Evolutionary conservation across 2,329 filamentous ascomycete genomes (phyloP).

Genomic region (Calonectria montana): DNA sequence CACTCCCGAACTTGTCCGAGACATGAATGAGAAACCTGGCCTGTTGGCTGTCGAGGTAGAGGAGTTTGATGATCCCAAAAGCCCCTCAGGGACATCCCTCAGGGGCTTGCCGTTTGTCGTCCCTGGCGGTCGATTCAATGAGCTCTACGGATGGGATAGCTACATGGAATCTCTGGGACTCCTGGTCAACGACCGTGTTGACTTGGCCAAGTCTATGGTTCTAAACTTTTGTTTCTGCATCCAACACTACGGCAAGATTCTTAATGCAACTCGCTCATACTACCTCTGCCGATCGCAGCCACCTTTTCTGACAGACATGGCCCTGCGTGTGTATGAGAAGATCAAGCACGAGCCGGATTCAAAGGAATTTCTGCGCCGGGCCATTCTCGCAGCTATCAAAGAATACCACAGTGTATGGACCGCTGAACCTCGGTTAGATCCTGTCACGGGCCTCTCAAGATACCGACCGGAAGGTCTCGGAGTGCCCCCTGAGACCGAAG

Average conservation of each 20-base stretch:
- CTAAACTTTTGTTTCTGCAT: constrained; percentile 98
- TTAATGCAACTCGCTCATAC: constrained; percentile 96
- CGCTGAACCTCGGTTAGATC: constrained; percentile 80
- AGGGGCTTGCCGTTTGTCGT: constrained; percentile 95
- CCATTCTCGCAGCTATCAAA: constrained; percentile 93
- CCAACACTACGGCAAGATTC: constrained; percentile 96
- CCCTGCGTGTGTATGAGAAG: constrained; percentile 90
- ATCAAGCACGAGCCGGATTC: constrained; percentile 88
- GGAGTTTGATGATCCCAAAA: constrained; percentile 70
- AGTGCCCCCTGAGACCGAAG: constrained; percentile 92
- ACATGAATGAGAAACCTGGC: constrained; percentile 88
- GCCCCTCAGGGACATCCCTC: constrained; percentile 75
- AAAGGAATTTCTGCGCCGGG: constrained; percentile 81
- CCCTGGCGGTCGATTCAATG: constrained; percentile 96
- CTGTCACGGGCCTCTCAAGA: constrained; percentile 80
- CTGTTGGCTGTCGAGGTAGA: constrained; percentile 92
- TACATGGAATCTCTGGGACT: constrained; percentile 98
- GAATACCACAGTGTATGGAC: constrained; percentile 95
- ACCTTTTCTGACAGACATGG: constrained; percentile 97
- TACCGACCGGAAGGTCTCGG: constrained; percentile 87
- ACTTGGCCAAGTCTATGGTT: constrained; percentile 95
- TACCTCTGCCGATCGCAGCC: constrained; percentile 95
- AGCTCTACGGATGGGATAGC: constrained; percentile 98
- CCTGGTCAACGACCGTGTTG: constrained; percentile 83
- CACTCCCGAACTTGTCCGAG: constrained; percentile 82